Evolutionary conservation across 163 green algal genomes (phyloP).

Genomic region (Chlamydomonas reinhardtii): DNA sequence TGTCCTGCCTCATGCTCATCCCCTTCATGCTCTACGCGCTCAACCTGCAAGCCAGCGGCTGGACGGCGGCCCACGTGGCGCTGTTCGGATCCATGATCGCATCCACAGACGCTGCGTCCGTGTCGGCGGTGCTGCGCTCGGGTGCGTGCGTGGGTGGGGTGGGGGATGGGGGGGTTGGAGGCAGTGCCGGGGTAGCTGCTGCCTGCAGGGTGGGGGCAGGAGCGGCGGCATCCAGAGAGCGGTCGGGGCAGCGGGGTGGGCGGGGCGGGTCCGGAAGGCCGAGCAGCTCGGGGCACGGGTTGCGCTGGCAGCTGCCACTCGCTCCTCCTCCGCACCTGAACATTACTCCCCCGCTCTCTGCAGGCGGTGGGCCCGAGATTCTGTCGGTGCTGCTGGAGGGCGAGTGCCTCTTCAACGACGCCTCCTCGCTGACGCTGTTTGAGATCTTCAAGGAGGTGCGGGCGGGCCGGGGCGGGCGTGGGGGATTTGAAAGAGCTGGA

Average conservation of each 20-base stretch:
- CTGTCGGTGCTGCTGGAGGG: conserved; percentile 76
- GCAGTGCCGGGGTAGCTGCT: too few species aligned
- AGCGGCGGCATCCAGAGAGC: too few species aligned
- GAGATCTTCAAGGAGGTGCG: conserved; percentile 67
- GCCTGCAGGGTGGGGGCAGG: too few species aligned
- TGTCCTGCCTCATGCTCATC: conserved; percentile 76
- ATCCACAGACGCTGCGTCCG: conserved; percentile 82
- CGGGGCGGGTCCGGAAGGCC: too few species aligned
- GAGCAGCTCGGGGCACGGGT: too few species aligned
- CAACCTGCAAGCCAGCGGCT: conserved; percentile 74
- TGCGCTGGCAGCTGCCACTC: too few species aligned
- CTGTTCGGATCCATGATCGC: conserved; percentile 91
- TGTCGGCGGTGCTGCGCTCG: conserved; percentile 66
- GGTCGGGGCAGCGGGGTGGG: too few species aligned
- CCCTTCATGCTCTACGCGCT: conserved; percentile 91
- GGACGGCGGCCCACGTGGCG: conserved; percentile 84
- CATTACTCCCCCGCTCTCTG: too few species aligned
- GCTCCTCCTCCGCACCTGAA: too few species aligned
- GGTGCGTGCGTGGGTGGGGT: neutral
- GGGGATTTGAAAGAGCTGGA: too few species aligned
- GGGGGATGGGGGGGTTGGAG: neutral
- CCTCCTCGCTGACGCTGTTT: conserved; percentile 84
- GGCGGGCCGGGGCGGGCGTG: too few species aligned
- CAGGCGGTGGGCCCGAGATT: conserved; percentile 67
- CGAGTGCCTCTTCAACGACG: conserved; percentile 93